Evolutionary conservation across 2,329 filamentous ascomycete species (phyloP).

Genomic region (Geosmithia morbida): DNA sequence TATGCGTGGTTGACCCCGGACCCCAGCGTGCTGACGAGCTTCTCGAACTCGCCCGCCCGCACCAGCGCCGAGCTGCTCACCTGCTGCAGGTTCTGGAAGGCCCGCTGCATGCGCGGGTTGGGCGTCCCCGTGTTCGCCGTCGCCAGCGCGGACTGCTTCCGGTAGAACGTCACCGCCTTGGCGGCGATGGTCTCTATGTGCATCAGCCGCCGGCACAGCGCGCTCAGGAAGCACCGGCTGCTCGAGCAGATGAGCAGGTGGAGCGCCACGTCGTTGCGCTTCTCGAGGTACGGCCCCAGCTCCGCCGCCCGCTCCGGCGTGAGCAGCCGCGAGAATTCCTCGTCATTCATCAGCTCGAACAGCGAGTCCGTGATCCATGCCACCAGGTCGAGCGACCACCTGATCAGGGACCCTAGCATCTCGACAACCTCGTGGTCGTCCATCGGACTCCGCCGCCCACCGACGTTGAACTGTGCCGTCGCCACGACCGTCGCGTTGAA

Average conservation of each 20-base stretch:
- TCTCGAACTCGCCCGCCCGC: slow-evolving; percentile 47
- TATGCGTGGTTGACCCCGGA: slow-evolving; percentile 37
- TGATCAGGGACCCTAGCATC: slow-evolving; percentile 57
- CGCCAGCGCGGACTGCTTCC: slow-evolving; percentile 24
- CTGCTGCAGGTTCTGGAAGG: slow-evolving; percentile 39
- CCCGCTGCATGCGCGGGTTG: slow-evolving; percentile 38
- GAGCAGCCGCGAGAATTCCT: slow-evolving; percentile 35
- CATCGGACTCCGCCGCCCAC: slow-evolving; percentile 41
- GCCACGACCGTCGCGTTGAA: slow-evolving; percentile 50
- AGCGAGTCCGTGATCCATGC: slow-evolving; percentile 47
- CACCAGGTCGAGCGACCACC: slow-evolving; percentile 64
- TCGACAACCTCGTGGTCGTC: slow-evolving; percentile 57
- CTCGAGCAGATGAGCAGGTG: slow-evolving; percentile 59
- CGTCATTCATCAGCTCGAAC: slow-evolving; percentile 38
- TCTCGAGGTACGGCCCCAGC: slow-evolving; percentile 34
- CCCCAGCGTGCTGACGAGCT: slow-evolving; percentile 36
- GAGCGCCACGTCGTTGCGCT: slow-evolving; percentile 41
- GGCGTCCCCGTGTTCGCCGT: slow-evolving; percentile 18
- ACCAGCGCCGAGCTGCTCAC: slow-evolving; percentile 36
- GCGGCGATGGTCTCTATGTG: slow-evolving; percentile 37
- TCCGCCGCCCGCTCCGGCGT: slow-evolving; percentile 29
- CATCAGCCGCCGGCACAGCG: slow-evolving; percentile 49
- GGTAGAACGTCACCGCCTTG: slow-evolving; percentile 35
- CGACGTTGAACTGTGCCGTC: slow-evolving; percentile 36
- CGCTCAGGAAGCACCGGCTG: slow-evolving; percentile 57